Base-by-base conservation (phyloP, 2,329 filamentous ascomycete species). In the Phyllosticta citribraziliensis region DNA sequence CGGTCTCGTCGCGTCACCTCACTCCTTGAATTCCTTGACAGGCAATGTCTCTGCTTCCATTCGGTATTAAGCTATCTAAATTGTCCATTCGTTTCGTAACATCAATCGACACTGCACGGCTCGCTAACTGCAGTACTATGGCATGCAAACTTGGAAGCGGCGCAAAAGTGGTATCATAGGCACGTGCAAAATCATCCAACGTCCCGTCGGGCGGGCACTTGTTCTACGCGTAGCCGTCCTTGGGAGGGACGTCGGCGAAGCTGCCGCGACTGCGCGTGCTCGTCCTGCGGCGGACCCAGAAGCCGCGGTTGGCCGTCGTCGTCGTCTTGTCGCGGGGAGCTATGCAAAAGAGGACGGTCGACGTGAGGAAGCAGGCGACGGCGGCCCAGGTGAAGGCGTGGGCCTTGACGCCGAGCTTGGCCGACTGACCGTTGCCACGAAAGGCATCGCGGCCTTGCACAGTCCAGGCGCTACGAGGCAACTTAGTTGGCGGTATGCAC, bases 371-470 rank as follows among this genome's bases (percentile, higher is more conserved):
- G 59, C 82, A 81, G 10, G 82, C 83, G 74, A 85, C 84, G 1
- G 88, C 82, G 17, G 81, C 85, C 89, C 89, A 94, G 64, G 84
- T 85, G 76, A 91, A 93, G 53, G 83, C 89, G 69, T 90, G 89
- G 20, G 85, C 87, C 68, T 87, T 88, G 33, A 69, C 70, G 58
- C 89, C 89, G 47, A 94, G 72, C 11, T 71, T 73, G 30, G 89
- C 87, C 19, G 72, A 69, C 60, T 84, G 82, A 63, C 80, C 81
- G 60, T 75, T 79, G 40, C 69, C 68, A 40, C 74, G 74, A 79
- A 93, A 92, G 47, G 76, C 78, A 67, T 90, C 77, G 70, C 88
- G 87, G 61, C 85, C 88, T 68, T 84, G 78, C 68, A 91, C 86
- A 66, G 89, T 89, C 66, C 82, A 84, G 52, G 82, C 82, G 60